These are phyloP conservation scores for Penicillium sp. DNA, from an alignment of 2,329 filamentous ascomycete genomes.

Conservation along the genomic window DNA sequence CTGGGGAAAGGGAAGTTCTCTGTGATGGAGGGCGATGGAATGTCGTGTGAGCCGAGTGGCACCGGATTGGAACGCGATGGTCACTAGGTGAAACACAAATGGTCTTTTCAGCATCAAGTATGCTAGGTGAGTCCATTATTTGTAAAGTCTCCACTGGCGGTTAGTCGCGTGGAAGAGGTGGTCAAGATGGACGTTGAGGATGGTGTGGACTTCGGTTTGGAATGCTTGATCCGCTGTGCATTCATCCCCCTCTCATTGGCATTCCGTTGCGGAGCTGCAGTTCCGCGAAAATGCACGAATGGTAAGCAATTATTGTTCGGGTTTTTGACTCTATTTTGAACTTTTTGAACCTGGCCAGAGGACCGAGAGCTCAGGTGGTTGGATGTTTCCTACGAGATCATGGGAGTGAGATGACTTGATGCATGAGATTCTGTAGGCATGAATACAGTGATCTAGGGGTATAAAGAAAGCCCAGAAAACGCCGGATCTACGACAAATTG, in stretches of 20 bases:
- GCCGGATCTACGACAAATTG: conserved; percentile 16
- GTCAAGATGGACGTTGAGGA: neutral
- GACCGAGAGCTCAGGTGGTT: neutral
- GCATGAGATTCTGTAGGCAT: neutral
- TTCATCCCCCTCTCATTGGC: conserved; percentile 12
- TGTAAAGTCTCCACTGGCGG: neutral
- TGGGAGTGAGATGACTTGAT: neutral
- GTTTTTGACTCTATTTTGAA: neutral
- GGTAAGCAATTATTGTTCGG: neutral
- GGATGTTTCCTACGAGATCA: neutral
- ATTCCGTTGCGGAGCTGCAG: conserved; percentile 10
- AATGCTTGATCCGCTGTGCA: conserved; percentile 13
- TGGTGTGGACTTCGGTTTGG: neutral
- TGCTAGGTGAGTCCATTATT: neutral
- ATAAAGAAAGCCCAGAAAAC: conserved; percentile 14
- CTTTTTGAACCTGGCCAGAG: neutral
- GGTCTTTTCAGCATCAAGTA: neutral
- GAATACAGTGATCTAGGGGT: conserved; percentile 19
- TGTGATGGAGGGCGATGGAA: conserved; percentile 7
- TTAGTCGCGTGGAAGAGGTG: neutral
- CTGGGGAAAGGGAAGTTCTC: conserved; percentile 3
- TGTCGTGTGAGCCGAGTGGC: conserved; percentile 1
- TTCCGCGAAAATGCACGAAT: neutral
- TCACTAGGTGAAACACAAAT: neutral
- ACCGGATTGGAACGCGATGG: neutral